Percentiles rank a stretch among this genome's conserved stretches.
phyloP scores from a whole-genome alignment of 108 stramenopile genomes.

The Schizochytrium sp. region DNA sequence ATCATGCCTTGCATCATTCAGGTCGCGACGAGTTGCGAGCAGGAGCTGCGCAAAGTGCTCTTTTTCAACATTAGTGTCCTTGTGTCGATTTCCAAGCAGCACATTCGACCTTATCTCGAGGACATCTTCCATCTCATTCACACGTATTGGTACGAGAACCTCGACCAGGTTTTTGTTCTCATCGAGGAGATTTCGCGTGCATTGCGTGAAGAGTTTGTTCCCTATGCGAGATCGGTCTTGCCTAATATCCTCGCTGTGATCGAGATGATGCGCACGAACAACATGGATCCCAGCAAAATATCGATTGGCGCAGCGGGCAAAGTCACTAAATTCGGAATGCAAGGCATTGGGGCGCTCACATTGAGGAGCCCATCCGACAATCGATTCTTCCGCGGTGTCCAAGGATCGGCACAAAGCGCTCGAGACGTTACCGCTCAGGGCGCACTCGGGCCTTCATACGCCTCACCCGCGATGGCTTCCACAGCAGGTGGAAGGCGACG shows the following conservation, averaged over 20 bases:
- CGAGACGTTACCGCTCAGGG: neutral
- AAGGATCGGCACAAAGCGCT: neutral
- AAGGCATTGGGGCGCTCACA: neutral
- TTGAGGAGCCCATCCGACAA: no score
- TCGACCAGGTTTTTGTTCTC: conserved; percentile 63
- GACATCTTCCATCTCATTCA: conserved; percentile 76
- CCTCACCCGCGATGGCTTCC: neutral
- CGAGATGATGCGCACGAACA: neutral
- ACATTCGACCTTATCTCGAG: conserved; percentile 73
- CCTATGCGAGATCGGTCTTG: conserved; percentile 48
- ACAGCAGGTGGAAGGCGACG: neutral
- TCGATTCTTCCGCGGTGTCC: no score
- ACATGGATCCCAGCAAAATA: neutral
- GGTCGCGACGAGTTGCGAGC: conserved; percentile 36
- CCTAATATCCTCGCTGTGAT: conserved; percentile 10
- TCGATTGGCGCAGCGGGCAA: neutral
- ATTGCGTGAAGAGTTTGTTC: conserved; percentile 69
- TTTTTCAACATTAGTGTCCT: conserved; percentile 75
- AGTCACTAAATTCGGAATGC: neutral
- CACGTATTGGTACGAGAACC: conserved; percentile 77
- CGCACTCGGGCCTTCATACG: neutral
- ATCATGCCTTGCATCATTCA: conserved; percentile 80
- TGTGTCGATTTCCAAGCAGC: conserved; percentile 70
- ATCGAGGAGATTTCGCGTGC: conserved; percentile 53
- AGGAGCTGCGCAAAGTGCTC: conserved; percentile 72